These are phyloP conservation scores for Macrocybe gigantea DNA, from an alignment of 768 basidiomycete species.

Conservation along the genomic window DNA sequence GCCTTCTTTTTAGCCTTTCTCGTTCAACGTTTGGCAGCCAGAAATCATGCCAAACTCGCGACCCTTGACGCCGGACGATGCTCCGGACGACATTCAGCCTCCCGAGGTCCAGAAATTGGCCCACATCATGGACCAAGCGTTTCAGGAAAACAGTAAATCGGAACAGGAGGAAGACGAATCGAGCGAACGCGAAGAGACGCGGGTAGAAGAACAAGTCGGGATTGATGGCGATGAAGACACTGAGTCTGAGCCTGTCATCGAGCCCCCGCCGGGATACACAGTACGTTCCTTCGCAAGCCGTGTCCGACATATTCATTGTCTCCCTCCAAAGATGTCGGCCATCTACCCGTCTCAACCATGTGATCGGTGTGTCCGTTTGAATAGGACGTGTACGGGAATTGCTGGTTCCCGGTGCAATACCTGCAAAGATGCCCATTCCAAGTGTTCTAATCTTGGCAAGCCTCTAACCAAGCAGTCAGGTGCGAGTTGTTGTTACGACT, in stretches of 20 bases:
- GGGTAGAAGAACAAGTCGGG: too few relatives aligned
- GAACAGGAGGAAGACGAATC: too few relatives aligned
- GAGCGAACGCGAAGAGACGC: too few relatives aligned
- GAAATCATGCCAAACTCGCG: too few relatives aligned
- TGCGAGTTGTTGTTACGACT: conserved; percentile 17
- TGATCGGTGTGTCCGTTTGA: conserved; percentile 38
- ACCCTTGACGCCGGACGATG: too few relatives aligned
- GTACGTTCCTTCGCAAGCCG: conserved; percentile 6
- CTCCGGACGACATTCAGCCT: too few relatives aligned
- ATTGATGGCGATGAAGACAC: conserved; percentile 3
- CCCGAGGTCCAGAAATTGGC: too few relatives aligned
- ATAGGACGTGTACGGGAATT: conserved; percentile 35
- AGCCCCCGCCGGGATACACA: conserved; percentile 18
- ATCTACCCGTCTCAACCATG: conserved; percentile 35
- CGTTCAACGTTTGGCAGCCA: too few relatives aligned
- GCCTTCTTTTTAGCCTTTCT: too few relatives aligned
- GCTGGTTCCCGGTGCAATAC: conserved; percentile 39
- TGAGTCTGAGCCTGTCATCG: conserved; percentile 19
- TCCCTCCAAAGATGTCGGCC: conserved; percentile 11
- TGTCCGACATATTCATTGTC: not conserved
- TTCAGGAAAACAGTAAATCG: too few relatives aligned
- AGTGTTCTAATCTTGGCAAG: conserved; percentile 40
- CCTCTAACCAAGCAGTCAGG: conserved; percentile 36
- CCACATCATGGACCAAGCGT: too few relatives aligned
- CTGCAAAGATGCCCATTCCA: conserved; percentile 41